Conservation (phyloP, 257 asterid species). For the Ilex aquifolium region DNA sequence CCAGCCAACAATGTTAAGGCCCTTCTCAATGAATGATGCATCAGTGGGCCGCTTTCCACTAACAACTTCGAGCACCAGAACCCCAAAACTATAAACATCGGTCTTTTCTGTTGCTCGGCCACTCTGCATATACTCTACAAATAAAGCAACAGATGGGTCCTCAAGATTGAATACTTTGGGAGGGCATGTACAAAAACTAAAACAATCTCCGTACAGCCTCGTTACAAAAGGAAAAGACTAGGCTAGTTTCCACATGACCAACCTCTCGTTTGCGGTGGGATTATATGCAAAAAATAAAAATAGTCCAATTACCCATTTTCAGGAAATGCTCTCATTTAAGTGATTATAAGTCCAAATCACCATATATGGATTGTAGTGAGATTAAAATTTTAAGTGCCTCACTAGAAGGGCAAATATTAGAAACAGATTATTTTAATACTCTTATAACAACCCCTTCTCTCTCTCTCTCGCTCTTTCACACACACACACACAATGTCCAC, state of each 20-base stretch:
- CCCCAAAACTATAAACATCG: constrained; percentile 86
- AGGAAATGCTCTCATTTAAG: no score
- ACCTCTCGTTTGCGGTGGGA: neutral
- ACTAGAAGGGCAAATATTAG: no score
- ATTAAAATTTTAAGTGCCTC: no score
- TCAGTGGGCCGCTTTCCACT: constrained; percentile 81
- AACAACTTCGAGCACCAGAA: constrained; percentile 63
- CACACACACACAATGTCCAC: no score
- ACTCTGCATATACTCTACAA: constrained; percentile 86
- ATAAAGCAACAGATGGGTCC: constrained; percentile 1
- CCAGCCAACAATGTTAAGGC: constrained; percentile 87
- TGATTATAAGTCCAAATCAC: no score
- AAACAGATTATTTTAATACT: no score
- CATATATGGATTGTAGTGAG: no score
- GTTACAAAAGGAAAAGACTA: neutral
- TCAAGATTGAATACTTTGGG: neutral
- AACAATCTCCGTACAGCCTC: neutral
- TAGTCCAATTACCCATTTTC: no score
- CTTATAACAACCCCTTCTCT: no score
- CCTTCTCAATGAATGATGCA: constrained; percentile 79
- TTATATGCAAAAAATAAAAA: no score
- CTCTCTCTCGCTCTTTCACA: no score
- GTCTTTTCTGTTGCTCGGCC: constrained; percentile 90
- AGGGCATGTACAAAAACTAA: neutral
- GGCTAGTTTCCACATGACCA: neutral